Percentiles rank a stretch among this genome's conserved stretches.
Evolutionary conservation across 345 rosid species (phyloP).

Genomic region (Moringa oleifera): DNA sequence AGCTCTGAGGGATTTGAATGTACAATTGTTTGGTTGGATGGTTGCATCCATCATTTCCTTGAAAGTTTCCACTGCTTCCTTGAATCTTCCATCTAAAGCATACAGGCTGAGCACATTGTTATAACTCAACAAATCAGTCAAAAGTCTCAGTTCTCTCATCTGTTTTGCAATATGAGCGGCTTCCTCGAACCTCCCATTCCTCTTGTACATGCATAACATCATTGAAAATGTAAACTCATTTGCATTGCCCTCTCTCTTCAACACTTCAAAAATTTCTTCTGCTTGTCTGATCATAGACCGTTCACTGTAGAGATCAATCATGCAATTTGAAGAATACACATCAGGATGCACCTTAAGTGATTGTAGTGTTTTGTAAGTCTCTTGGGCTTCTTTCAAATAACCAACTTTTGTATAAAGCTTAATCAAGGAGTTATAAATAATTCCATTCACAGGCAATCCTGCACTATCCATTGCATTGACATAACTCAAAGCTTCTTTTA

Average conservation of each 20-base stretch:
- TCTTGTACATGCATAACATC: constrained; percentile 84
- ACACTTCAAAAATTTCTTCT: constrained; percentile 41
- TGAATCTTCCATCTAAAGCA: constrained; percentile 65
- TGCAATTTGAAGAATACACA: constrained; percentile 65
- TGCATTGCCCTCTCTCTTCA: constrained; percentile 62
- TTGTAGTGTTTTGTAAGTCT: constrained; percentile 51
- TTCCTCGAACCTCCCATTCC: constrained; percentile 65
- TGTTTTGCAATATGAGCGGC: constrained; percentile 58
- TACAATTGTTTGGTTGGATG: constrained; percentile 46
- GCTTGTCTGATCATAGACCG: constrained; percentile 69
- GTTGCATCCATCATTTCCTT: constrained; percentile 63
- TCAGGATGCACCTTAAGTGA: constrained; percentile 37
- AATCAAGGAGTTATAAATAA: constrained; percentile 65
- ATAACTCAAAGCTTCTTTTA: constrained; percentile 50
- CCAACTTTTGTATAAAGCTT: constrained; percentile 85
- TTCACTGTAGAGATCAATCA: constrained; percentile 78
- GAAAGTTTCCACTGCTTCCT: constrained; percentile 52
- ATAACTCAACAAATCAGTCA: constrained; percentile 61
- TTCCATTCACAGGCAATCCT: constrained; percentile 53
- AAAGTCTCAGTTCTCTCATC: constrained; percentile 57
- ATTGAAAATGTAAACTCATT: constrained; percentile 78
- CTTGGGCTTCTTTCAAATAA: constrained; percentile 71
- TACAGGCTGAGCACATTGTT: constrained; percentile 60
- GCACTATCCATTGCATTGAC: constrained; percentile 53
- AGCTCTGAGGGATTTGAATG: constrained; percentile 60